Evolutionary conservation across 2,329 filamentous ascomycete species (phyloP), one percentile per base, ranked within the genome.

Genomic region (Xylaria sp.): DNA sequence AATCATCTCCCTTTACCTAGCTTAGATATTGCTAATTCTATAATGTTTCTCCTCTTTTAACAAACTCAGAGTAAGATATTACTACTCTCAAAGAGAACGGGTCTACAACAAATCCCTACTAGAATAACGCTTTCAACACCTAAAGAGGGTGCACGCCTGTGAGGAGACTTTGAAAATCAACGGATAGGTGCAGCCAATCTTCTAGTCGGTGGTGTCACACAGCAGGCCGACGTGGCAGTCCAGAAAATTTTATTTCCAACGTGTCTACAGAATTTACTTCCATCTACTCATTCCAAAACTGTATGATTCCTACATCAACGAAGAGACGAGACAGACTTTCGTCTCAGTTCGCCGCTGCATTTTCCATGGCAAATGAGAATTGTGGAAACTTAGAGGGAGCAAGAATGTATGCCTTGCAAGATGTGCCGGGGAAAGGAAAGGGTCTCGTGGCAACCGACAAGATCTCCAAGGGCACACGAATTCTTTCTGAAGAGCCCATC

Each of bases 401-500:
- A 38, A 31, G 50, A 54, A 50, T 50, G 47, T 51, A 20, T 29
- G 27, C 53, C 31, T 11, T 59, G 4, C 49, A 45, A 33, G 62
- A 65, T 53, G 47, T 65, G 4, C 49, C 47, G 6, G 39, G 39
- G 2, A 60, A 55, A 50, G 62, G 62, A 22, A 60, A 65, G 25
- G 62, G 62, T 42, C 62, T 65, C 22, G 56, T 65, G 4, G 62
- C 62, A 56, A 42, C 9, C 11, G 2, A 55, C 27, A 47, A 60
- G 39, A 65, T 65, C 15, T 0, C 22, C 36, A 36, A 45, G 11
- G 62, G 62, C 49, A 55, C 29, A 9, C 62, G 62, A 55, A 60
- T 65, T 44, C 61, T 65, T 31, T 60, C 20, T 42, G 62, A 65
- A 44, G 55, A 55, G 29, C 47, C 62, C 39, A 42, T 60, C 7